phyloP scores from a whole-genome alignment of 345 rosid species.

The Boechera retrofracta region DNA sequence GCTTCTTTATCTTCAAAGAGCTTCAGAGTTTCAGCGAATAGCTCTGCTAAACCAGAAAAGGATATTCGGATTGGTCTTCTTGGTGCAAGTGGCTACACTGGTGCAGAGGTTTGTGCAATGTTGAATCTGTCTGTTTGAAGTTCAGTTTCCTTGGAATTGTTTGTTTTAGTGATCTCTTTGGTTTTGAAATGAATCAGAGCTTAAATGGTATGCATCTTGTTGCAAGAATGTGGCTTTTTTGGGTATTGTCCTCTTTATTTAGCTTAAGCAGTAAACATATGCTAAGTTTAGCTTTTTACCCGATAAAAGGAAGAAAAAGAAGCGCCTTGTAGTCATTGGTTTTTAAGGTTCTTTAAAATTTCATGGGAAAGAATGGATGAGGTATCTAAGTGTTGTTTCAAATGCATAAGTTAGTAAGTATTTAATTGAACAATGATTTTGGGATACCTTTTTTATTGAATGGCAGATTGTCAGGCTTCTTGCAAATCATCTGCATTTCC shows the following conservation, averaged over 20 bases:
- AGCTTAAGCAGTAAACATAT: neutral
- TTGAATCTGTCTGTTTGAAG: neutral
- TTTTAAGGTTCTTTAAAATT: neutral
- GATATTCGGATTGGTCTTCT: constrained; percentile 84
- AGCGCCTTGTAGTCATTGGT: neutral
- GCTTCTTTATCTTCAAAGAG: constrained; percentile 49
- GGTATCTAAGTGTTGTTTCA: neutral
- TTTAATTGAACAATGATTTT: too few relatives aligned
- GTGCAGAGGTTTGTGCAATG: constrained; percentile 78
- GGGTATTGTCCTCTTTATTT: neutral
- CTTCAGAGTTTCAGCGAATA: constrained; percentile 46
- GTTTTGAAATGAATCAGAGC: constrained; percentile 17
- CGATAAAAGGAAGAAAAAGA: neutral
- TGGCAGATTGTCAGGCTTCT: constrained; percentile 85
- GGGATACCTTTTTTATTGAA: neutral
- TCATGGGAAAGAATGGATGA: neutral
- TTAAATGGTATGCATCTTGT: constrained; percentile 19
- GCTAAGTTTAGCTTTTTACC: neutral
- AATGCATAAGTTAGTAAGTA: too few relatives aligned
- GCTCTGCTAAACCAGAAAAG: constrained; percentile 46
- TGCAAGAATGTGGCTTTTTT: constrained; percentile 22
- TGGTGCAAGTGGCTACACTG: constrained; percentile 99
- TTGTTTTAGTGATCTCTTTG: neutral
- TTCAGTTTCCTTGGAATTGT: neutral
- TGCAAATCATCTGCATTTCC: constrained; percentile 75